Percentiles rank a stretch among this genome's conserved stretches.
Conservation (phyloP, 2,329 filamentous ascomycete genomes). For the Spiromastix sp. region DNA sequence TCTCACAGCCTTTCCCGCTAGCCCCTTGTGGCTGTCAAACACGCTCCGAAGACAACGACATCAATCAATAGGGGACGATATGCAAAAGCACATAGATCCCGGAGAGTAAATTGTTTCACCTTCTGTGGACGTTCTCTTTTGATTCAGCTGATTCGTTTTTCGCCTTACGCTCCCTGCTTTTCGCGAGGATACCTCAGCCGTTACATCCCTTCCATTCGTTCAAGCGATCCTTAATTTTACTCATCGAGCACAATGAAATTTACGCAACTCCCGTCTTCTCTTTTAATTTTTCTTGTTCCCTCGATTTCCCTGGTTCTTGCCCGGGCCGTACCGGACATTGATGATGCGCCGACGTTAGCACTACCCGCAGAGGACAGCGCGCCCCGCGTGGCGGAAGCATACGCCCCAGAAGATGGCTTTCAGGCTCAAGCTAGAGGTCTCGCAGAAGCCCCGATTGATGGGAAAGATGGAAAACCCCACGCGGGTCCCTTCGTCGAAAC, state of each 20-base stretch:
- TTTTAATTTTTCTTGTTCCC: slow-evolving; percentile 9
- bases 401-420: not conserved
- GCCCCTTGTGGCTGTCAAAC: too few species aligned
- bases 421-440: slow-evolving; percentile 4
- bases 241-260: slow-evolving; percentile 11
- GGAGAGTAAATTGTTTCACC: too few species aligned
- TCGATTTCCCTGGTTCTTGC: slow-evolving; percentile 9
- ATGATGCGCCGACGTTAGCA: not conserved
- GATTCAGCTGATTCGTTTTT: too few species aligned
- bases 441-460: slow-evolving; percentile 75
- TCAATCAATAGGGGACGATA: too few species aligned
- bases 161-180: too few species aligned
- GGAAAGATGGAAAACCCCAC: slow-evolving; percentile 87
- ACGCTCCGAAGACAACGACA: too few species aligned
- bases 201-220: not conserved
- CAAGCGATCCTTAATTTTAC: not conserved
- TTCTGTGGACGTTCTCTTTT: too few species aligned
- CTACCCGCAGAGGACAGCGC: too few species aligned
- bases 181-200: too few species aligned
- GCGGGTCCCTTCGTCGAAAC: slow-evolving; percentile 60
- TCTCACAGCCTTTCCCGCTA: too few species aligned
- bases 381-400: not conserved
- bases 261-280: slow-evolving; percentile 8
- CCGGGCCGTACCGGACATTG: slow-evolving; percentile 4
- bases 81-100: too few species aligned